phyloP scores from a whole-genome alignment of 305 asterid genomes.

The Fraxinus floribunda region DNA sequence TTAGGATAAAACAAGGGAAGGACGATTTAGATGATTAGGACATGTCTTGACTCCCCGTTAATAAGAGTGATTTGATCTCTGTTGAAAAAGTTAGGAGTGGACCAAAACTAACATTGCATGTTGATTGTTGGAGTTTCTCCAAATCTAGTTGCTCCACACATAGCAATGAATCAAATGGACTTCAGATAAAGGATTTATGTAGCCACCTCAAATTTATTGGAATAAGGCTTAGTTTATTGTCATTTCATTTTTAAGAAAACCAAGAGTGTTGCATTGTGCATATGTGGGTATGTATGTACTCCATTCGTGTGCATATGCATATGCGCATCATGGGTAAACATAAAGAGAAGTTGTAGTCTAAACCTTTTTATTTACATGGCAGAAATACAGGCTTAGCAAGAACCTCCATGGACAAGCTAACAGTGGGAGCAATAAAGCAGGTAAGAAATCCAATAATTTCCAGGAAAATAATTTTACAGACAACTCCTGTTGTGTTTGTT shows the following conservation, averaged over 20 bases:
- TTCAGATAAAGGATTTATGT: neutral
- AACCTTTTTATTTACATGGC: conserved; percentile 34
- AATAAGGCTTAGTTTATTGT: neutral
- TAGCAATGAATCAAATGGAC: neutral
- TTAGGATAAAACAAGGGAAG: neutral
- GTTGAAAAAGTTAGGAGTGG: neutral
- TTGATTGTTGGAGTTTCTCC: neutral
- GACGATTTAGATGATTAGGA: neutral
- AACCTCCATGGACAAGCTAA: conserved; percentile 77
- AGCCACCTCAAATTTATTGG: neutral
- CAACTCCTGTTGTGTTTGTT: conserved; percentile 21
- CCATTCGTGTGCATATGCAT: conserved; percentile 8
- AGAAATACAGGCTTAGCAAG: conserved; percentile 96
- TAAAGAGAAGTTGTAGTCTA: conserved; percentile 9
- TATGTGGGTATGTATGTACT: neutral
- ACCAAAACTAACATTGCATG: neutral
- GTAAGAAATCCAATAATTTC: conserved; percentile 43
- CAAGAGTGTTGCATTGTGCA: neutral
- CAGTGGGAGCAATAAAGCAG: conserved; percentile 63
- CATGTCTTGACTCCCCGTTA: neutral
- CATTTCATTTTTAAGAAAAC: neutral
- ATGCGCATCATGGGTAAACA: neutral
- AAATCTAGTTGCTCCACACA: neutral
- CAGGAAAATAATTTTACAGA: conserved; percentile 13
- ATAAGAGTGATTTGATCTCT: neutral